Evolutionary conservation across 129 eudicot genomes (phyloP).

Genomic region (Cynara cardunculus): DNA sequence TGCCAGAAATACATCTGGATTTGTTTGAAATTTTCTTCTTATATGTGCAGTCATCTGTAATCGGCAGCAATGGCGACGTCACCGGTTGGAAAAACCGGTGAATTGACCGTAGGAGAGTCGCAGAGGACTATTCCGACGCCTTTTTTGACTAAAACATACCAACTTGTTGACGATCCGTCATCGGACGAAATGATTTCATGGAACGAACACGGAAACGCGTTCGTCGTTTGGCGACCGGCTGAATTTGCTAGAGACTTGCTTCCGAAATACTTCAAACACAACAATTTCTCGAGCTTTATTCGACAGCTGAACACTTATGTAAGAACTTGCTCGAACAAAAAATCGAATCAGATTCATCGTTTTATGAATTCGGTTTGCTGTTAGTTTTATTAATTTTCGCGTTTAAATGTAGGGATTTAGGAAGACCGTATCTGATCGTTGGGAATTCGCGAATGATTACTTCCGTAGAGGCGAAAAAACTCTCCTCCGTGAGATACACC

Average conservation of each 20-base stretch:
- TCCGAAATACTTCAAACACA: conserved; percentile 75
- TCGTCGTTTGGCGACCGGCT: conserved; percentile 72
- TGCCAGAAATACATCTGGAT: background rate
- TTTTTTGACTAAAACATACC: conserved; percentile 69
- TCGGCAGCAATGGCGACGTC: conserved; percentile 25
- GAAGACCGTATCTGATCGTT: conserved; percentile 71
- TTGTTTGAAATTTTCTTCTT: background rate
- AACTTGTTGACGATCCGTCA: conserved; percentile 60
- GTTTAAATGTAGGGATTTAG: conserved; percentile 56
- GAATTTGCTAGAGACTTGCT: conserved; percentile 69
- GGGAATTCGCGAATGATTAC: conserved; percentile 78
- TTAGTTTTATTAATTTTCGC: background rate
- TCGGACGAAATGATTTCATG: conserved; percentile 60
- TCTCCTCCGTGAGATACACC: conserved; percentile 66
- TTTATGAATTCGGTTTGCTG: background rate
- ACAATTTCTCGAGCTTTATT: conserved; percentile 85
- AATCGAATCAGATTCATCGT: background rate
- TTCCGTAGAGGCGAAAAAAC: conserved; percentile 64
- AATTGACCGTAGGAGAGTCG: conserved; percentile 31
- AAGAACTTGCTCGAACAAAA: background rate
- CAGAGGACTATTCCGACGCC: conserved; percentile 73
- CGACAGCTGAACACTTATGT: conserved; percentile 82
- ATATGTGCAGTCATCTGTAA: conserved; percentile 6
- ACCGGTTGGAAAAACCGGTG: conserved; percentile 40
- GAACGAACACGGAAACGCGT: conserved; percentile 60